Percentiles rank a stretch among this genome's conserved stretches.
Conservation (phyloP, 2,329 filamentous ascomycete genomes). For the Colletotrichum caudatum region DNA sequence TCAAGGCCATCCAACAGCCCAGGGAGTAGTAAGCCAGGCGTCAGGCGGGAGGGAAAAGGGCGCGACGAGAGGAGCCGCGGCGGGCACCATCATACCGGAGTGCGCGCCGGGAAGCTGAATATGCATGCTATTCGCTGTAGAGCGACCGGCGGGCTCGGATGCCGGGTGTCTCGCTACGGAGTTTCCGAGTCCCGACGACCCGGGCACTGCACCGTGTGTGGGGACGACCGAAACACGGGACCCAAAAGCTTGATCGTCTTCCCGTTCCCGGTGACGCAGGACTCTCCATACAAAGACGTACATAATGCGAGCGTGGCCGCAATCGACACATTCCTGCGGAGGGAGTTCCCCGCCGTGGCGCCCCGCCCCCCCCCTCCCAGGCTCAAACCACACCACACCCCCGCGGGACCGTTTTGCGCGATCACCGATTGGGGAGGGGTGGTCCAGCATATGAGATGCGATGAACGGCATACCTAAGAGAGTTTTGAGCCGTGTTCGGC, state of each 20-base stretch:
- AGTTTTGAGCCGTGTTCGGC: neutral
- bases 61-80: neutral
- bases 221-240: slow-evolving; percentile 17
- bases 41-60: neutral
- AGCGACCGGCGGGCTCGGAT: no score
- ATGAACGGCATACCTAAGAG: neutral
- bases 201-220: neutral
- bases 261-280: neutral
- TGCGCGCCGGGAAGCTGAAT: neutral
- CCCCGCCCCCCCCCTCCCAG: neutral
- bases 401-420: neutral
- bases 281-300: slow-evolving; percentile 7
- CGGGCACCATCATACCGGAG: neutral
- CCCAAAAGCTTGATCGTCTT: slow-evolving; percentile 9
- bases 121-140: neutral
- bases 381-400: no score
- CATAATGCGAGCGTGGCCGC: neutral
- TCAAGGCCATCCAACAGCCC: neutral
- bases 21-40: neutral
- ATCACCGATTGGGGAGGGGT: no score
- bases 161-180: slow-evolving; percentile 14
- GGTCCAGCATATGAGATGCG: slow-evolving; percentile 3
- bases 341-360: neutral
- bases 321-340: neutral
- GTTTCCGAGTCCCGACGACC: slow-evolving; percentile 15